Evolutionary conservation across 129 eudicot species (phyloP).

Genomic region (Mikania micrantha): DNA sequence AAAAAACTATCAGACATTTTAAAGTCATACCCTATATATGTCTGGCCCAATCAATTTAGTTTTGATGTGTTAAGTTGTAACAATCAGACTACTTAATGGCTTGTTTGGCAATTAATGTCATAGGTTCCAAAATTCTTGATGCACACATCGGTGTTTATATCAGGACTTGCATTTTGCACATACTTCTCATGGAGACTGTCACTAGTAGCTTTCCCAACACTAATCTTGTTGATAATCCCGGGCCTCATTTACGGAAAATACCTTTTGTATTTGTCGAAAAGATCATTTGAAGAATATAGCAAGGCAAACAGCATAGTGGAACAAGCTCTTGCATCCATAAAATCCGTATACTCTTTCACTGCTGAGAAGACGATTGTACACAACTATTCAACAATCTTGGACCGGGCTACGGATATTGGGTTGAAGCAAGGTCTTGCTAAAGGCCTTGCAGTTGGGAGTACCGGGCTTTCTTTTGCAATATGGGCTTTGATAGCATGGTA

Average conservation of each 20-base stretch:
- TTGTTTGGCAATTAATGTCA: background rate
- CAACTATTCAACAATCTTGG: constrained; percentile 54
- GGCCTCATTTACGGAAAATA: constrained; percentile 83
- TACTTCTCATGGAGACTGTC: constrained; percentile 92
- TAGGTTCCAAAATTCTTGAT: constrained; percentile 88
- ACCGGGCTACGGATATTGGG: constrained; percentile 61
- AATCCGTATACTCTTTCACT: constrained; percentile 81
- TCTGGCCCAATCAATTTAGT: too few species aligned
- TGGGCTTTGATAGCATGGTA: constrained; percentile 97
- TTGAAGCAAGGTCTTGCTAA: constrained; percentile 83
- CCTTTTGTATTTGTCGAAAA: constrained; percentile 55
- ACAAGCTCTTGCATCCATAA: constrained; percentile 86
- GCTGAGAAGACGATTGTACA: constrained; percentile 67
- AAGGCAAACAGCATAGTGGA: constrained; percentile 67
- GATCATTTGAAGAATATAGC: constrained; percentile 59
- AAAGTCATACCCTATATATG: too few species aligned
- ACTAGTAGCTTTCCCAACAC: constrained; percentile 79
- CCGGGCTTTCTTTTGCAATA: constrained; percentile 78
- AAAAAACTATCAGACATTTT: background rate
- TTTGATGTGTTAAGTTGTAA: too few species aligned
- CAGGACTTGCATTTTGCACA: constrained; percentile 76
- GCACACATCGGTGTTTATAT: constrained; percentile 73
- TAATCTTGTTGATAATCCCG: constrained; percentile 74
- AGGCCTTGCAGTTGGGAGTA: constrained; percentile 89
- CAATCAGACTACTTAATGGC: too few species aligned